Evolutionary conservation across 768 basidiomycete genomes (phyloP).

Genomic region (Serendipita vermifera): DNA sequence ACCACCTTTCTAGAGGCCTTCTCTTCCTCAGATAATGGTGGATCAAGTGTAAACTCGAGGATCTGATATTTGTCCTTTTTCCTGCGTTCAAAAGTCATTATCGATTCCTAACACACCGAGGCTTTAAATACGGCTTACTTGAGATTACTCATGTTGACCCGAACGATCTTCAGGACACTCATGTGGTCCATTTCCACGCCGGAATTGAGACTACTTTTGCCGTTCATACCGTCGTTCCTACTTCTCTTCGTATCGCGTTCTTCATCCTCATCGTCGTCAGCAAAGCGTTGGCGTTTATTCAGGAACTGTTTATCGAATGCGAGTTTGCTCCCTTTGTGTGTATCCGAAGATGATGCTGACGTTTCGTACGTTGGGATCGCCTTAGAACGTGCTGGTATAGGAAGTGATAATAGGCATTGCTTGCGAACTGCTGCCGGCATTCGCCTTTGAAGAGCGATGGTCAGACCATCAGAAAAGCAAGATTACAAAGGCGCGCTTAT

Average conservation of each 20-base stretch:
- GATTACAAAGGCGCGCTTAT: neutral
- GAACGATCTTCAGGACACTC: constrained; percentile 35
- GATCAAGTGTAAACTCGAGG: constrained; percentile 62
- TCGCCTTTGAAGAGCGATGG: neutral
- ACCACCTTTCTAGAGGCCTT: constrained; percentile 38
- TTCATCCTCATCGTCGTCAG: constrained; percentile 16
- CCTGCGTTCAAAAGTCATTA: constrained; percentile 25
- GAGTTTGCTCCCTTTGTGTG: neutral
- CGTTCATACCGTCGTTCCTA: neutral
- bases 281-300: constrained; percentile 6
- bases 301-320: too few relatives aligned
- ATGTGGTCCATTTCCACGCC: constrained; percentile 20
- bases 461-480: neutral
- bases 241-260: constrained; percentile 7
- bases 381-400: neutral
- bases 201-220: constrained; percentile 7
- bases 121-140: constrained; percentile 28
- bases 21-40: constrained; percentile 45
- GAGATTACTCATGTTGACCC: constrained; percentile 31
- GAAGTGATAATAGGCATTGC: neutral
- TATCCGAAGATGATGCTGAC: neutral
- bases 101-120: constrained; percentile 14
- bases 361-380: neutral
- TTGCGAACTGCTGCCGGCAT: neutral
- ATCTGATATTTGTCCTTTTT: constrained; percentile 60